Percentiles rank a stretch among this genome's conserved stretches.
Evolutionary conservation across 371 early-diverging fungal genomes (phyloP).

Genomic region (Funneliformis caledonium): DNA sequence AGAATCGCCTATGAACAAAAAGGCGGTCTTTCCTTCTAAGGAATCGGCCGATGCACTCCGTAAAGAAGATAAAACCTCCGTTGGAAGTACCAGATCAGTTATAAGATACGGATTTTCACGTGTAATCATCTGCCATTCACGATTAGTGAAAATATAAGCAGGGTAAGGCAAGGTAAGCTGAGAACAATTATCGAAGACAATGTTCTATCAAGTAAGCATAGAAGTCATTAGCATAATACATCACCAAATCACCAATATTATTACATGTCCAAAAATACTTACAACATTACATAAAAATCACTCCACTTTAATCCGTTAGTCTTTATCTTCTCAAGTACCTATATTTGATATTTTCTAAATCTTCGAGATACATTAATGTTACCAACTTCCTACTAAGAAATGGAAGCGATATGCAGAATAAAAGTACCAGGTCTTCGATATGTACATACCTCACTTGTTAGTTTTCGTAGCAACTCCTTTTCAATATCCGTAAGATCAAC

Average conservation of each 20-base stretch:
- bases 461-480: slow-evolving; percentile 20
- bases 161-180: not conserved
- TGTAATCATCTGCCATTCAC: slow-evolving; percentile 13
- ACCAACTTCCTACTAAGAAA: slow-evolving; percentile 31
- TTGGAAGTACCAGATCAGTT: slow-evolving; percentile 13
- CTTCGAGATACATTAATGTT: slow-evolving; percentile 12
- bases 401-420: slow-evolving; percentile 31
- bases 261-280: not conserved
- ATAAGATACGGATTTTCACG: slow-evolving; percentile 5
- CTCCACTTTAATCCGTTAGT: not conserved
- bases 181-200: slow-evolving; percentile 30
- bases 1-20: not conserved
- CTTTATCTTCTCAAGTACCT: not conserved
- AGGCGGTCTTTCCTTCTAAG: not conserved
- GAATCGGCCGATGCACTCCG: not conserved
- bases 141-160: not conserved
- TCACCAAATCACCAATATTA: not conserved
- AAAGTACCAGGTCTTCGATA: slow-evolving; percentile 19
- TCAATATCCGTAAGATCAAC: slow-evolving; percentile 33
- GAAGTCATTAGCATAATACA: slow-evolving; percentile 8
- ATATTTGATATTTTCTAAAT: not conserved
- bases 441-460: slow-evolving; percentile 19
- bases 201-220: slow-evolving; percentile 4
- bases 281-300: not conserved
- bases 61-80: slow-evolving; percentile 22